Evolutionary conservation across 352 stramenopile species (phyloP).

Genomic region (Thalassiosira livingstoniorum): DNA sequence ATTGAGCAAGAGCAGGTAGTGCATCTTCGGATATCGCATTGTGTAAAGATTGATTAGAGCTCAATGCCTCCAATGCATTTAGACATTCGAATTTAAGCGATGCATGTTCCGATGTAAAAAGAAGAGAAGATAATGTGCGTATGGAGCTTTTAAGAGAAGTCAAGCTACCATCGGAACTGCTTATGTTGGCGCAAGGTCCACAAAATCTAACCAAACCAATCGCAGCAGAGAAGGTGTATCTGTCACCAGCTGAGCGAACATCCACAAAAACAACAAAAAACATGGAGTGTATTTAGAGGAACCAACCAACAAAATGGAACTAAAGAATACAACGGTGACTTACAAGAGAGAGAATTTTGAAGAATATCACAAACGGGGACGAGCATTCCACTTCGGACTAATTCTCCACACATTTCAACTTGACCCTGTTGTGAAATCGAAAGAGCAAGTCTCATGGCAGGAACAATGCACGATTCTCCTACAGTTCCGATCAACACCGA

Average conservation of each 20-base stretch:
- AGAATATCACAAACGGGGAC: conserved; percentile 78
- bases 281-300: too few relatives aligned
- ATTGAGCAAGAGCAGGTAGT: conserved; percentile 70
- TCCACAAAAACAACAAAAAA: conserved; percentile 6
- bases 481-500: conserved; percentile 79
- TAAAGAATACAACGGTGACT: not conserved
- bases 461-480: conserved; percentile 64
- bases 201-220: conserved; percentile 73
- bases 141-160: conserved; percentile 69
- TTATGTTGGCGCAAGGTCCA: conserved; percentile 64
- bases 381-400: conserved; percentile 73
- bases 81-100: conserved; percentile 76
- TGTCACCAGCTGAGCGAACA: conserved; percentile 43
- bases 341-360: conserved; percentile 54
- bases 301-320: not conserved
- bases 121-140: conserved; percentile 67
- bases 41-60: conserved; percentile 73
- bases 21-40: conserved; percentile 70
- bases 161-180: conserved; percentile 39
- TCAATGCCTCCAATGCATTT: conserved; percentile 73
- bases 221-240: conserved; percentile 70
- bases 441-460: conserved; percentile 58
- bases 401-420: conserved; percentile 69
- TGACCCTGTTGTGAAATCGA: conserved; percentile 74
- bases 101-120: conserved; percentile 47